A percentile compares a stretch with the other conserved stretches of the same genome.
These are phyloP conservation scores for Thozetella sp. DNA, from an alignment of 495 filamentous ascomycete species.

Conservation along the genomic window DNA sequence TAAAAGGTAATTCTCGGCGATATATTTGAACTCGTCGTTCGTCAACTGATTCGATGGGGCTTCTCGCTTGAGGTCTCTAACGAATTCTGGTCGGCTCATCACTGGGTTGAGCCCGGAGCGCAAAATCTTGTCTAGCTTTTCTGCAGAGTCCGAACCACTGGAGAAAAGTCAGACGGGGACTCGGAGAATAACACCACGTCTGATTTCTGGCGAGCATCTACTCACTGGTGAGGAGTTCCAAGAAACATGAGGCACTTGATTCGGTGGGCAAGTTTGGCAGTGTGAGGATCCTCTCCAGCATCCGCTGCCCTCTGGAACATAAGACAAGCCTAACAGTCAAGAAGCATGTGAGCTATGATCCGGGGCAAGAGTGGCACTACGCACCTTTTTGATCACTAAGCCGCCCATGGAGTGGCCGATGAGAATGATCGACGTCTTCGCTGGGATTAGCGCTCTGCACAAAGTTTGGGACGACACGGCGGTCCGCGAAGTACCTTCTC, in stretches of 20 bases:
- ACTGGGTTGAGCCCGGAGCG: conserved; percentile 30
- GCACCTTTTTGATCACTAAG: conserved; percentile 27
- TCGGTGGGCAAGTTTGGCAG: conserved; percentile 14
- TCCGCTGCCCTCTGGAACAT: too few species aligned
- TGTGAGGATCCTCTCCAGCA: conserved; percentile 19
- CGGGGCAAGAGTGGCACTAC: too few species aligned
- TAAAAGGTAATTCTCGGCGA: conserved; percentile 26
- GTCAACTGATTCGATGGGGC: not conserved
- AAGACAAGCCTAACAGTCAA: conserved; percentile 20
- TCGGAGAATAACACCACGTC: too few species aligned
- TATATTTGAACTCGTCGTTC: conserved; percentile 48
- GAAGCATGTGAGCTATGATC: not conserved
- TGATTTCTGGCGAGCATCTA: conserved; percentile 15
- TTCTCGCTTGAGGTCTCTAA: conserved; percentile 11
- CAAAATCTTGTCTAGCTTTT: conserved; percentile 3
- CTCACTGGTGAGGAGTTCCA: conserved; percentile 25
- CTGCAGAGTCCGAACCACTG: too few species aligned
- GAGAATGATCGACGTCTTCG: conserved; percentile 26
- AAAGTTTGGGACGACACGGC: not conserved
- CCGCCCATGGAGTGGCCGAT: conserved; percentile 33
- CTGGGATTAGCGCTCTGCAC: not conserved
- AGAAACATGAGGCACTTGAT: conserved; percentile 28
- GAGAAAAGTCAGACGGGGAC: too few species aligned
- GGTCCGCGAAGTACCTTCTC: conserved; percentile 22
- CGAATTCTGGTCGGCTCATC: conserved; percentile 36